Conservation (phyloP, 306 rosid genomes). For the Neltuma alba region DNA sequence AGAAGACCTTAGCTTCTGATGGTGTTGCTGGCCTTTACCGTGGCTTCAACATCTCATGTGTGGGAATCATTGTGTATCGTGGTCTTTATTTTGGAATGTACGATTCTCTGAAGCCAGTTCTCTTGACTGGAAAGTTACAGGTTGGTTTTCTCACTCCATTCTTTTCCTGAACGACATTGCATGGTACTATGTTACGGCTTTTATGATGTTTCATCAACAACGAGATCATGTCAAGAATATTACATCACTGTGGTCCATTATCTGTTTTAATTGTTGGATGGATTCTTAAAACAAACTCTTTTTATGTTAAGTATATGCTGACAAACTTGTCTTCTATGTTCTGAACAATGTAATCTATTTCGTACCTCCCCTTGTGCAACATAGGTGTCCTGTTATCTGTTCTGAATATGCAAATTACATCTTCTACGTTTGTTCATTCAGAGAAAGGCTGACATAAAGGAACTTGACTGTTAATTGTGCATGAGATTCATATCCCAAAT, state of each 20-base stretch:
- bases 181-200: background rate
- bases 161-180: background rate
- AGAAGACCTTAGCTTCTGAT: constrained; percentile 75
- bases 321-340: background rate
- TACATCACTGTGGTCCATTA: background rate
- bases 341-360: background rate
- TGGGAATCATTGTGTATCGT: constrained; percentile 83
- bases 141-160: constrained; percentile 35
- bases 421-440: background rate
- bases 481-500: background rate
- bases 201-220: background rate
- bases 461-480: background rate
- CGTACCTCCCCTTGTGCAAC: background rate
- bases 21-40: constrained; percentile 88
- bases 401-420: background rate
- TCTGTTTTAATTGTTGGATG: background rate
- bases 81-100: constrained; percentile 90
- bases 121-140: constrained; percentile 66
- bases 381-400: background rate
- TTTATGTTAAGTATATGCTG: background rate
- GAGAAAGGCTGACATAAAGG: too few species aligned
- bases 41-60: constrained; percentile 84
- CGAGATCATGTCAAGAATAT: background rate
- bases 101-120: constrained; percentile 78
- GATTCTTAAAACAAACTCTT: background rate